Conservation (phyloP, 1,284 basidiomycete species). For the Ceratobasidium sp. region DNA sequence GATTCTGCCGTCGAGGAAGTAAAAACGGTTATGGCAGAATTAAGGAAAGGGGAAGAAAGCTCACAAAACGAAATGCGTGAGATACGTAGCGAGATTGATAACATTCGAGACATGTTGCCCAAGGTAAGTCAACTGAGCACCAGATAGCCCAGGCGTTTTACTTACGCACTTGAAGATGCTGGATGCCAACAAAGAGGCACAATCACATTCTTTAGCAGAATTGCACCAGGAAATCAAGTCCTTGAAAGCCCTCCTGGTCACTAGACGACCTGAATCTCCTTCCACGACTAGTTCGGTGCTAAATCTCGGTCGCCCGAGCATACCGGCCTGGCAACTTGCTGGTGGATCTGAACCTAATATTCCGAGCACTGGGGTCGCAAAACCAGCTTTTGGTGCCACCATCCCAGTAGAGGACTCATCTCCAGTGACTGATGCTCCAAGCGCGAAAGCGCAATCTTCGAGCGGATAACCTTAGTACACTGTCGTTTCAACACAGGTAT, state of each 20-base stretch:
- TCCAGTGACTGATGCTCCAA: not conserved
- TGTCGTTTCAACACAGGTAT: slow-evolving; percentile 11
- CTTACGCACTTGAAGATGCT: slow-evolving; percentile 74
- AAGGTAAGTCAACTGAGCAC: slow-evolving; percentile 65
- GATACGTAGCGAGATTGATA: slow-evolving; percentile 90
- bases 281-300: slow-evolving; percentile 61
- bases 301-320: slow-evolving; percentile 70
- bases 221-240: slow-evolving; percentile 96
- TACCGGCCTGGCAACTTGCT: slow-evolving; percentile 90
- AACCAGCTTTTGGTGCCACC: not conserved
- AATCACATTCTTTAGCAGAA: slow-evolving; percentile 76
- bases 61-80: slow-evolving; percentile 92
- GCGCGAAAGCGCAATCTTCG: not conserved
- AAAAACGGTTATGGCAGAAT: slow-evolving; percentile 77
- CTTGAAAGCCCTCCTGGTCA: slow-evolving; percentile 91
- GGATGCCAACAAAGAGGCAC: slow-evolving; percentile 89
- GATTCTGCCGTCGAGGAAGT: slow-evolving; percentile 84
- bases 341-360: slow-evolving; percentile 44
- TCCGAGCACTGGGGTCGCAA: slow-evolving; percentile 1
- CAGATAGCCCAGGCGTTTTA: slow-evolving; percentile 17
- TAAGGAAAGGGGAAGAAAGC: slow-evolving; percentile 80
- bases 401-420: not conserved
- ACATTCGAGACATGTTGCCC: slow-evolving; percentile 89
- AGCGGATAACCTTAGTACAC: not conserved
- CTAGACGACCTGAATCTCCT: slow-evolving; percentile 69